A percentile compares a stretch with the other conserved stretches of the same genome.
phyloP scores from a whole-genome alignment of 1,284 basidiomycete species.

The Ganoderma leucocontextum region DNA sequence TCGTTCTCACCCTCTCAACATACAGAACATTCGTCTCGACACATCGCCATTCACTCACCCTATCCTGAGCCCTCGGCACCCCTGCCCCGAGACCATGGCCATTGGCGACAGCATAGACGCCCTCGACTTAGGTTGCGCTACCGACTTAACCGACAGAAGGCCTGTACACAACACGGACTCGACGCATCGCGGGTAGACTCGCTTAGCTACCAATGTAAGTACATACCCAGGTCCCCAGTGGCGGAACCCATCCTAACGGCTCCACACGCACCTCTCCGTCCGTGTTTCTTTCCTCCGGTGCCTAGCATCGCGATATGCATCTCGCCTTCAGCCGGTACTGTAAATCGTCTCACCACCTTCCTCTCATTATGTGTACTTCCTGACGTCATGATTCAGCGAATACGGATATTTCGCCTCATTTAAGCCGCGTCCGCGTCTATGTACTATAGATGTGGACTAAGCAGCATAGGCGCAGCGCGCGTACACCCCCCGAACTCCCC shows the following conservation, averaged over 20 bases:
- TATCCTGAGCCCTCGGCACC: neutral
- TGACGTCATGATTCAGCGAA: neutral
- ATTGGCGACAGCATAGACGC: neutral
- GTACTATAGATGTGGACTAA: neutral
- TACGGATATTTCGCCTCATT: neutral
- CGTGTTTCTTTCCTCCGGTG: neutral
- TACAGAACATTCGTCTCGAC: neutral
- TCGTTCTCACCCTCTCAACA: slow-evolving; percentile 3
- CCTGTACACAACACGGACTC: neutral
- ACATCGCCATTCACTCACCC: neutral
- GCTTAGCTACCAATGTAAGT: neutral
- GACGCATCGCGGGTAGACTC: slow-evolving; percentile 14
- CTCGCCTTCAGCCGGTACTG: neutral
- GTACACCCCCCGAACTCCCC: slow-evolving; percentile 12
- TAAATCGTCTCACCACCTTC: neutral
- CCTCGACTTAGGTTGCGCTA: neutral
- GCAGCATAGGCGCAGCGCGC: neutral
- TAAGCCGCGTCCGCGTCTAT: slow-evolving; percentile 10
- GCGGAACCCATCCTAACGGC: neutral
- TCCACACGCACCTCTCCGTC: neutral
- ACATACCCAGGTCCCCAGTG: neutral
- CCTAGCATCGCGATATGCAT: slow-evolving; percentile 8
- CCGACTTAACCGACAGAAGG: slow-evolving; percentile 2
- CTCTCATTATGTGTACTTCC: neutral
- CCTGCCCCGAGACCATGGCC: no score